These are phyloP conservation scores for Lablab purpureus DNA, from an alignment of 306 rosid species.

Conservation along the genomic window DNA sequence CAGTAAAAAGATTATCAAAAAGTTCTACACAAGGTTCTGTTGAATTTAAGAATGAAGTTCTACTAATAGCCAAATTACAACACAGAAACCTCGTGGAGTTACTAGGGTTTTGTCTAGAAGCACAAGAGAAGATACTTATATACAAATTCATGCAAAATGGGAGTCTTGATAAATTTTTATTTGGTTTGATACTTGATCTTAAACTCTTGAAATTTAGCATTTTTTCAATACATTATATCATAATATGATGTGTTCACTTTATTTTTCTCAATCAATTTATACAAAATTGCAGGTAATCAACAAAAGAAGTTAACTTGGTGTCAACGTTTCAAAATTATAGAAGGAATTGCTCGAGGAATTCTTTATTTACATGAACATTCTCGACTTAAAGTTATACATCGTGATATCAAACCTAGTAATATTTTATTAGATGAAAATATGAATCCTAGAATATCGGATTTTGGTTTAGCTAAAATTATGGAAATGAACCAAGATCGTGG, in stretches of 20 bases:
- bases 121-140: not conserved
- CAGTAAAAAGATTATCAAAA: not conserved
- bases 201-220: not conserved
- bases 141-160: not conserved
- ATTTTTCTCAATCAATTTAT: not conserved
- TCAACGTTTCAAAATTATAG: not conserved
- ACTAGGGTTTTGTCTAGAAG: not conserved
- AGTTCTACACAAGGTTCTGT: not conserved
- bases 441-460: constrained; percentile 7
- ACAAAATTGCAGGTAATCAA: not conserved
- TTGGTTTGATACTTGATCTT: not conserved
- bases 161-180: not conserved
- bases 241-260: not conserved
- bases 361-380: not conserved
- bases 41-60: constrained; percentile 5
- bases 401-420: not conserved
- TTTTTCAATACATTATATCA: not conserved
- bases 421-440: not conserved
- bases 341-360: not conserved
- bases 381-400: not conserved
- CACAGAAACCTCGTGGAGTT: not conserved
- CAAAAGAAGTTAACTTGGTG: not conserved
- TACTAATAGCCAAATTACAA: not conserved
- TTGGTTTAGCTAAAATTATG: not conserved
- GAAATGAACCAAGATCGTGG: constrained; percentile 1